Evolutionary conservation across 108 stramenopile genomes (phyloP), one percentile per base, ranked within the genome.

Genomic region (Nitzschia sp.): DNA sequence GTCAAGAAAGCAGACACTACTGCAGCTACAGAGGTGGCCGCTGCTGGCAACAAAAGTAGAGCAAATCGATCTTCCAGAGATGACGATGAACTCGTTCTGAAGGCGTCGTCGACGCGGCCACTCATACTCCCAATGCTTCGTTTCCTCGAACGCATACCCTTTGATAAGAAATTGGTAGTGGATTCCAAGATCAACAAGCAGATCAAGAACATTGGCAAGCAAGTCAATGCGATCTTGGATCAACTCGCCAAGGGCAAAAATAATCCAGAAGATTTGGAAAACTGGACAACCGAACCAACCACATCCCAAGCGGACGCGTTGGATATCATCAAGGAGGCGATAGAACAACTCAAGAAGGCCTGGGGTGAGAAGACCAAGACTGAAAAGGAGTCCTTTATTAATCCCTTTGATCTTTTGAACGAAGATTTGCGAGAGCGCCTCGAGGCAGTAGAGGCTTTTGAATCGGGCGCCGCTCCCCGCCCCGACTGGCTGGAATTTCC

Each of bases 161-260:
- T 86, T 57, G 60, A 86, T 30, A 77, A 82, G 46, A 62, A 77
- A n/a, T 32, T 74, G 15, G 66, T 86, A 2, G 74, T 67, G 46
- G 70, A 76, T 15, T 72, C 78, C 49, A 86, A 86, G 59, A 86
- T 86, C 66, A 86, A 86, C 65, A 82, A 82, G 60, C 74, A 76
- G 35, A 75, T 86, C 15, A 42, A 49, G 31, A 77, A 74, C 13
- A 55, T 81, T 30, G 75, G 65, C 9, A 86, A 86, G 60, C 51
- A 64, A 70, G 73, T 79, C n/a, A 54, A 47, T n/a, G 34, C 60
- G 5, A 59, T 77, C 19, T 29, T 54, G 9, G 64, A 71, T 48
- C 69, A 57, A 32, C 68, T 48, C 13, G 42, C 55, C 3, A 24
- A 58, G 24, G 47, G 57, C 1, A 49, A 49, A 38, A 34, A 51